A percentile compares a stretch with the other conserved stretches of the same genome.
Conservation (phyloP, 495 filamentous ascomycete species). For the Penicillium psychrofluorescens region DNA sequence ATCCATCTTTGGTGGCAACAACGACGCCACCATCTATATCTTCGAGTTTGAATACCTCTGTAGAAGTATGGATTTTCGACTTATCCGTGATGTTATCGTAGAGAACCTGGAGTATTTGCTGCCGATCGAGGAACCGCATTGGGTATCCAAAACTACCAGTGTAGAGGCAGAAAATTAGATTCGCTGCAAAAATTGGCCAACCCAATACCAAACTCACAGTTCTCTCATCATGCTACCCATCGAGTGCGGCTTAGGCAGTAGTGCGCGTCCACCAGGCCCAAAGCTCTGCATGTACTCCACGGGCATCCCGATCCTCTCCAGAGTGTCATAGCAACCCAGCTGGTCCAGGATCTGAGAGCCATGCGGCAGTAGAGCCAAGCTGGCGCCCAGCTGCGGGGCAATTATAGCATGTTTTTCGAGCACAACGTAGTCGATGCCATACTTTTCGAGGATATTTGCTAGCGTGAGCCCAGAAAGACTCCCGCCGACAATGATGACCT, state of each 20-base stretch:
- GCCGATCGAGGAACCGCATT: conserved; percentile 20
- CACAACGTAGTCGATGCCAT: conserved; percentile 42
- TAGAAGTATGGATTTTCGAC: conserved; percentile 4
- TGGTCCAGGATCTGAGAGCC: conserved; percentile 39
- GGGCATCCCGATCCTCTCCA: conserved; percentile 1
- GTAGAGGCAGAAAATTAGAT: background rate
- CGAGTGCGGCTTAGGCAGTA: background rate
- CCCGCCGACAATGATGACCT: conserved; percentile 43
- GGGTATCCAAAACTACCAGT: conserved; percentile 6
- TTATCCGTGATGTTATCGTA: conserved; percentile 9
- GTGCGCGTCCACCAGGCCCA: background rate
- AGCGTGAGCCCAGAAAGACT: conserved; percentile 39
- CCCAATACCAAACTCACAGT: background rate
- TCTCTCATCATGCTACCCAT: conserved; percentile 3
- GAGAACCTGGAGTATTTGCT: conserved; percentile 13
- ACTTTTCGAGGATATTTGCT: conserved; percentile 32
- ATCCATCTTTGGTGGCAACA: conserved; percentile 19
- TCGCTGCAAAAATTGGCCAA: background rate
- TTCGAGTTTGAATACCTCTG: conserved; percentile 6
- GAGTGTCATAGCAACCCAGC: conserved; percentile 25
- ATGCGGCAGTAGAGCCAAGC: conserved; percentile 21
- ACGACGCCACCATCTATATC: background rate
- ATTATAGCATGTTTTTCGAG: conserved; percentile 31
- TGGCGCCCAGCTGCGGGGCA: conserved; percentile 27
- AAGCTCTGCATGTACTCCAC: background rate